Evolutionary conservation across 768 basidiomycete genomes (phyloP), one percentile per base, ranked within the genome.

Genomic region (Omphalotus guepiniiformis): DNA sequence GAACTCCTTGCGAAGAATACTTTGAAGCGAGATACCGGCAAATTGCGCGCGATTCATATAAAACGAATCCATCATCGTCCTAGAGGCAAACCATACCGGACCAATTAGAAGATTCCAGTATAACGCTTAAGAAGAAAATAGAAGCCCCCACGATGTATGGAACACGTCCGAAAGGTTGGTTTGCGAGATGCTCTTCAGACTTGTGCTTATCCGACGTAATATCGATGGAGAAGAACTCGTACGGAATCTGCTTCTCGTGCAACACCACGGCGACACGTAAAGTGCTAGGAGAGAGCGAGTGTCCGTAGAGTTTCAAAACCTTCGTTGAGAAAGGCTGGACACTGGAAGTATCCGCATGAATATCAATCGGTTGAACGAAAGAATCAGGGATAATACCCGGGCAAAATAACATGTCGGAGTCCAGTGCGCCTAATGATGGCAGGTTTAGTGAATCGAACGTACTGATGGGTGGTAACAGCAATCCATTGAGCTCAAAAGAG

Each of bases 131-230:
- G 18, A 44, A 9, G 3, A 44, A 32, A 29, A 19, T 44, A 44
- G 30, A 29, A 44, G n/a, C n/a, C n/a, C n/a, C n/a, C n/a, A n/a
- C n/a, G n/a, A n/a, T n/a, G n/a, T n/a, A n/a, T n/a, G n/a, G n/a
- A n/a, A n/a, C n/a, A n/a, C n/a, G n/a, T n/a, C n/a, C n/a, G n/a
- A n/a, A n/a, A n/a, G n/a, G n/a, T n/a, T n/a, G n/a, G n/a, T n/a
- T n/a, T n/a, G n/a, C n/a, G n/a, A n/a, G n/a, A n/a, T n/a, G n/a
- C n/a, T n/a, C n/a, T n/a, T n/a, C n/a, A n/a, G n/a, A n/a, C n/a
- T n/a, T n/a, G n/a, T n/a, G n/a, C n/a, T n/a, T 41, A 78, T 55
- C 58, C 76, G 74, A 13, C 74, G 73, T 50, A 78, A 80, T 46
- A 52, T 75, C 58, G 53, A 75, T 35, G 5, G 22, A 0, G 16